phyloP scores from a whole-genome alignment of 176 grass and related monocot genomes.

The Tuctoria greenei region DNA sequence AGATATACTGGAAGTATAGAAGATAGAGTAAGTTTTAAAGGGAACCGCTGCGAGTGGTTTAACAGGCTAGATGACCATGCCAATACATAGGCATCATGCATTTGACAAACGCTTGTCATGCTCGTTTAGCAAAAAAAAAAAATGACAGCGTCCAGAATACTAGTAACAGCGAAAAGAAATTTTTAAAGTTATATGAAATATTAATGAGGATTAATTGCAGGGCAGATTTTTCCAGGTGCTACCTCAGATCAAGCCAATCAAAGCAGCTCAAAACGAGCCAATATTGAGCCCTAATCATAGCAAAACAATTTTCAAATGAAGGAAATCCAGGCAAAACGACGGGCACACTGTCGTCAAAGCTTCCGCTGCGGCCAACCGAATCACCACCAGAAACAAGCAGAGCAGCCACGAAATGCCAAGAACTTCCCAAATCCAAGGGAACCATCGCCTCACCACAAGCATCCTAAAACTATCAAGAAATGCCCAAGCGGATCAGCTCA shows the following conservation, averaged over 20 bases:
- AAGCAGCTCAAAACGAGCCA: constrained; percentile 27
- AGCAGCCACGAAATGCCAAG: background rate
- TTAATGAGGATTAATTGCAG: background rate
- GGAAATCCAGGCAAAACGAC: background rate
- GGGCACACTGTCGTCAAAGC: background rate
- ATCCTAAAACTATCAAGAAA: constrained; percentile 10
- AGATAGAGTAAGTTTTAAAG: too few relatives aligned
- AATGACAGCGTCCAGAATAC: constrained; percentile 4
- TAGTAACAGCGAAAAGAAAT: background rate
- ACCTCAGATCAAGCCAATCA: constrained; percentile 20
- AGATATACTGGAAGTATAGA: too few relatives aligned
- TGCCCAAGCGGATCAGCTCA: constrained; percentile 9
- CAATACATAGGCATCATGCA: background rate
- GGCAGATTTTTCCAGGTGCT: background rate
- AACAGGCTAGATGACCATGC: constrained; percentile 14
- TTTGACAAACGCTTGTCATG: background rate
- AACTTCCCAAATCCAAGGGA: constrained; percentile 27
- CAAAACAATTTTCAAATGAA: background rate
- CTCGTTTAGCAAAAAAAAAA: background rate
- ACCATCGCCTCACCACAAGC: background rate
- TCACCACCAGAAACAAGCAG: background rate
- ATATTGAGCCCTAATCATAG: constrained; percentile 28
- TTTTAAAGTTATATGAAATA: background rate
- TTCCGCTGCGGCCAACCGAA: constrained; percentile 1
- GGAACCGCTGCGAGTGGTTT: too few relatives aligned